Conservation (phyloP, 192 early-diverging fungal genomes). For the Piromyces sp. region DNA sequence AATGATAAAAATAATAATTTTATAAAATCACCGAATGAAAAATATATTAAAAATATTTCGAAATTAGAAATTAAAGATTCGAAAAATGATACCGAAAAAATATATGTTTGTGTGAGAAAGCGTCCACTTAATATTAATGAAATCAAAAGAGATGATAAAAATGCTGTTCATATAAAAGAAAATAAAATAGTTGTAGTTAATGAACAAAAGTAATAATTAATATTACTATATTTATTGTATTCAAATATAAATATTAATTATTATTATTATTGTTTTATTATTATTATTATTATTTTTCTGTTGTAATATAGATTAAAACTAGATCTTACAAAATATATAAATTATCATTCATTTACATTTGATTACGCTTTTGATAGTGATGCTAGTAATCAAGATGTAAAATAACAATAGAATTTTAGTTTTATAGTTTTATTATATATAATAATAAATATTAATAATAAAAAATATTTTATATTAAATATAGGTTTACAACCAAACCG, state of each 20-base stretch:
- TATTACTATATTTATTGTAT: too few relatives aligned
- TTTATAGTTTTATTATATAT: too few relatives aligned
- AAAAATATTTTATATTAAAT: background rate
- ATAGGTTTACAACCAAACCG: constrained; percentile 73
- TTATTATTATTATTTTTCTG: too few relatives aligned
- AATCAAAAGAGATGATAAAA: constrained; percentile 56
- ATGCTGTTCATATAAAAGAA: constrained; percentile 52
- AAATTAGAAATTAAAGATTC: background rate
- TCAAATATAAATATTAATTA: too few relatives aligned
- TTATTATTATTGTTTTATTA: too few relatives aligned
- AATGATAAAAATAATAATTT: background rate
- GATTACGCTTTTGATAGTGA: constrained; percentile 88
- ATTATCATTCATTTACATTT: constrained; percentile 85
- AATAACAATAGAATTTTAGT: too few relatives aligned
- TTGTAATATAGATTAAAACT: constrained; percentile 64
- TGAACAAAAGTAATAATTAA: constrained; percentile 71
- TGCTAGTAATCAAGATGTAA: constrained; percentile 50
- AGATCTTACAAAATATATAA: constrained; percentile 86
- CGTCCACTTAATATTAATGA: constrained; percentile 83
- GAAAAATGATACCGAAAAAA: constrained; percentile 38
- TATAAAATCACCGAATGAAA: background rate
- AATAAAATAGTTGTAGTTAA: constrained; percentile 60
- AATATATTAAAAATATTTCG: background rate
- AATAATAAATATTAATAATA: too few relatives aligned
- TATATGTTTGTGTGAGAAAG: constrained; percentile 93